A percentile compares a stretch with the other conserved stretches of the same genome.
phyloP scores from a whole-genome alignment of 345 rosid genomes.

The Brassica napus region DNA sequence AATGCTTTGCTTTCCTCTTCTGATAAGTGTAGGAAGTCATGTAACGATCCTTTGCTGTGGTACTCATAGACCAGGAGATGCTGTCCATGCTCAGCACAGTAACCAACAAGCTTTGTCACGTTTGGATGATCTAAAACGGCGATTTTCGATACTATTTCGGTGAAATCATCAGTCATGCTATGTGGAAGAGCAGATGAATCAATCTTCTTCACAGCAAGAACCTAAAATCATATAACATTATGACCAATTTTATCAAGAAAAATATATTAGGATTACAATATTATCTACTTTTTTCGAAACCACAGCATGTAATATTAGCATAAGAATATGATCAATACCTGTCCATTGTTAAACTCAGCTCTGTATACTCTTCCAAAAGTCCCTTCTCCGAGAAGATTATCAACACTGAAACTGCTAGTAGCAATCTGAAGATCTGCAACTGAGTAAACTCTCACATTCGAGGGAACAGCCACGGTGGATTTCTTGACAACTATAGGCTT shows the following conservation, averaged over 20 bases:
- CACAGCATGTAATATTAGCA: background rate
- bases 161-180: conserved; percentile 65
- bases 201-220: conserved; percentile 90
- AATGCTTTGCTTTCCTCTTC: conserved; percentile 80
- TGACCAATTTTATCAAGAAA: background rate
- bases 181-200: conserved; percentile 71
- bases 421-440: conserved; percentile 96
- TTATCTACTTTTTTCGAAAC: too few species aligned
- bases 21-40: conserved; percentile 75
- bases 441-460: conserved; percentile 72
- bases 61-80: conserved; percentile 84
- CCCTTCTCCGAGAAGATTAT: conserved; percentile 95
- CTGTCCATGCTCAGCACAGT: conserved; percentile 94
- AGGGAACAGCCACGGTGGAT: conserved; percentile 45
- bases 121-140: conserved; percentile 83
- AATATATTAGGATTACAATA: background rate
- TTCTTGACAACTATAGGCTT: conserved; percentile 59
- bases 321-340: conserved; percentile 29
- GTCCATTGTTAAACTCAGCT: conserved; percentile 81
- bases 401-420: conserved; percentile 81
- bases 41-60: conserved; percentile 82
- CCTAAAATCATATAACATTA: conserved; percentile 18
- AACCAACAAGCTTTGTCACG: conserved; percentile 85
- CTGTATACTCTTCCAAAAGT: conserved; percentile 95
- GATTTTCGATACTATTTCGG: conserved; percentile 73